Evolutionary conservation across 202 grass and related monocot genomes (phyloP).

Genomic region (Digitaria exilis): DNA sequence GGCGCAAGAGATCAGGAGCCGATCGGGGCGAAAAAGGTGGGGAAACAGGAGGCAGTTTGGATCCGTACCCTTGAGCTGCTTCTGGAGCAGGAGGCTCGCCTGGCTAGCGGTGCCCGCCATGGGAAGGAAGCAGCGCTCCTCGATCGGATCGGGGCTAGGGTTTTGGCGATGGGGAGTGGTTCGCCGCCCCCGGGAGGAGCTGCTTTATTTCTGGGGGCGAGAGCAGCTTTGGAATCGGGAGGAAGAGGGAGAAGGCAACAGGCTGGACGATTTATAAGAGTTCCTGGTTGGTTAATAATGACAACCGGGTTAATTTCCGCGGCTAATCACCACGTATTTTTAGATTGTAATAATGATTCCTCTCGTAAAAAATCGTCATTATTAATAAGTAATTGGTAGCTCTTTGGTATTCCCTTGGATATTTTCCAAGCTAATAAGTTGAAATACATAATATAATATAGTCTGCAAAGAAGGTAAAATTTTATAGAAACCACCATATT

Average conservation of each 20-base stretch:
- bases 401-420: no score
- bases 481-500: no score
- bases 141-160: constrained; percentile 64
- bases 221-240: constrained; percentile 43
- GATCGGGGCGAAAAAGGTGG: constrained; percentile 27
- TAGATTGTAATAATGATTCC: neutral
- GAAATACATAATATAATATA: no score
- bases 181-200: constrained; percentile 48
- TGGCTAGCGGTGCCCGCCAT: constrained; percentile 77
- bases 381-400: no score
- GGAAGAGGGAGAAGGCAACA: constrained; percentile 28
- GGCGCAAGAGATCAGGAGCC: constrained; percentile 24
- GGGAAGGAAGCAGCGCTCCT: constrained; percentile 45
- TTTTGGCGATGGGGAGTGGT: constrained; percentile 42
- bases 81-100: constrained; percentile 89
- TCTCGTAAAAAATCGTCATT: no score
- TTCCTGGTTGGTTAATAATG: constrained; percentile 21
- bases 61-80: constrained; percentile 87
- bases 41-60: neutral
- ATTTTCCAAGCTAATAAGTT: no score
- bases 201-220: constrained; percentile 53
- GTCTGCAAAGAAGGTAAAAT: no score
- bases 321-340: neutral
- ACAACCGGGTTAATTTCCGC: neutral
- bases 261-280: constrained; percentile 34